Base-by-base conservation (phyloP, 441 rosid species). In the Raphanus hybrid region DNA sequence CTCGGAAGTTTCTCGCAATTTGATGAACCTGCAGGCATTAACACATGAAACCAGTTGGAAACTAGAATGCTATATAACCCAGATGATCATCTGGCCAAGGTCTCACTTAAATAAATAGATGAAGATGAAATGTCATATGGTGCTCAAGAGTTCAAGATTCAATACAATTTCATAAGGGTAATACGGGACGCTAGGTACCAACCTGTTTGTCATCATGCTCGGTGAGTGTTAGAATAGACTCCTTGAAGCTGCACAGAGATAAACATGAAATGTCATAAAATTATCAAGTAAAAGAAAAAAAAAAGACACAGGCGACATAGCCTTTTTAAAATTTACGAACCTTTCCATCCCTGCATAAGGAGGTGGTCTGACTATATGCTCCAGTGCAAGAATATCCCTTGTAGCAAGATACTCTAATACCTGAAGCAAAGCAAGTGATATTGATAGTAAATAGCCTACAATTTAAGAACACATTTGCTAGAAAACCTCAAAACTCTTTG, bases 201-300 rank as follows among this genome's bases (percentile, higher is more conserved):
- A 23, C 98, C 97, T 91, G 92, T 81, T 87, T 90, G 84, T 95
- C 98, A 63, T 86, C 88, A 74, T 95, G 99, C 84, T 93, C 99
- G 26, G 99, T 93, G 84, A 95, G 88, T 50, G 93, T 90, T 80
- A 95, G 86, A 34, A 95, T 90, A 41, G 99, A 93, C 59, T 89
- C 92, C 75, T 80, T 85, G 80, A 95, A 91, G 88, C 99, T 92
- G 97, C 92, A 87, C 5, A 74, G 66, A 82, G 73, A 75, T 39
- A 69, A 81, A 75, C 73, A 70, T 48, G 16, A 57, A 54, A 58
- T 59, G 64, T 79, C 75, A 79, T 57, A 69, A 12, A 48, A 68
- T 6, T 62, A 71, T 77, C 10, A 23, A 5, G 58, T 72, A 14
- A 45, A 54, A 35, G 23, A 32, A 10, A 68, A n/a, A n/a, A n/a